Conservation (phyloP, 257 asterid genomes). For the Nicotiana paniculata region DNA sequence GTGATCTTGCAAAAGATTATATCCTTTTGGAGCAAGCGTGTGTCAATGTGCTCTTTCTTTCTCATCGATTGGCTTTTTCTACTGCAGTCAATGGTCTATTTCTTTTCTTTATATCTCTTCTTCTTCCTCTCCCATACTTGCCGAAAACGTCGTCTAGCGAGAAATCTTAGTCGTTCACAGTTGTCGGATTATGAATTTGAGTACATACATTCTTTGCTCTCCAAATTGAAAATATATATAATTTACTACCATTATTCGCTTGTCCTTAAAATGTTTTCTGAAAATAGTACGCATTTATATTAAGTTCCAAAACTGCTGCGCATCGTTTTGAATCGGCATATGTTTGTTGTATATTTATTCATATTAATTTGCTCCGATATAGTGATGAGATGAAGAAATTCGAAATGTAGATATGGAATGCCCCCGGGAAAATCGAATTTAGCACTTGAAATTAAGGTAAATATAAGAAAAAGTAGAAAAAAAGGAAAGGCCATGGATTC, state of each 20-base stretch:
- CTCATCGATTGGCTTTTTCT: not conserved
- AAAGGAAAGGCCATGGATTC: not conserved
- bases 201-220: not conserved
- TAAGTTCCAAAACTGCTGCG: no score
- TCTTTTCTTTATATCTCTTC: not conserved
- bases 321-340: not conserved
- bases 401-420: not conserved
- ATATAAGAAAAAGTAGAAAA: not conserved
- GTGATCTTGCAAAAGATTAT: conserved; percentile 25
- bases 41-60: not conserved
- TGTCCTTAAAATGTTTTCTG: no score
- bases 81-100: not conserved
- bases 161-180: not conserved
- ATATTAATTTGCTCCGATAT: not conserved
- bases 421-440: not conserved
- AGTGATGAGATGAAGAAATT: not conserved
- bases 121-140: not conserved
- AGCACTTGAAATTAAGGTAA: not conserved
- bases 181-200: not conserved
- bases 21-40: conserved; percentile 2
- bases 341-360: not conserved
- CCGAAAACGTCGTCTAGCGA: not conserved
- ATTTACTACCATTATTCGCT: no score
- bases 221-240: not conserved
- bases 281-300: no score